phyloP scores from a whole-genome alignment of 352 stramenopile genomes.

The Phytophthora europaea region DNA sequence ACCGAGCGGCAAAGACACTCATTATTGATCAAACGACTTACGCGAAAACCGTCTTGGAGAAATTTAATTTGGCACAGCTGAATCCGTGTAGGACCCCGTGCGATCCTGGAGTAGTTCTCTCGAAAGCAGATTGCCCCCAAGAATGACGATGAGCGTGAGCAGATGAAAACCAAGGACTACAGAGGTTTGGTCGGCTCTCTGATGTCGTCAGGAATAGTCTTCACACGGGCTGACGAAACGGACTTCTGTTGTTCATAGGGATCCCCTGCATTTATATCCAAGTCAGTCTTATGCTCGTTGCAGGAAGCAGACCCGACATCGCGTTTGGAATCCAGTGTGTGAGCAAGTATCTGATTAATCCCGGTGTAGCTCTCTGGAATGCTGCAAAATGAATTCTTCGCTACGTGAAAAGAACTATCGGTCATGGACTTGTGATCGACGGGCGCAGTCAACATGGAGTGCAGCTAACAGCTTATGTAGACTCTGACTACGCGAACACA shows the following conservation, averaged over 20 bases:
- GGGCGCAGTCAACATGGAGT: too few species aligned
- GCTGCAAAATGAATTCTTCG: too few species aligned
- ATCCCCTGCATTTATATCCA: too few species aligned
- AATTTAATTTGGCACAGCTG: slow-evolving; percentile 20
- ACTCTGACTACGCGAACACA: too few species aligned
- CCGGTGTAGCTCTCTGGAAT: neutral
- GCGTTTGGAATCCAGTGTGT: slow-evolving; percentile 11
- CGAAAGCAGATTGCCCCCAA: slow-evolving; percentile 8
- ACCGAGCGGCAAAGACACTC: slow-evolving; percentile 1
- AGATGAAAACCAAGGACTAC: slow-evolving; percentile 25
- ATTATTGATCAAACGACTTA: slow-evolving; percentile 19
- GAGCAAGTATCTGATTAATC: slow-evolving; percentile 25
- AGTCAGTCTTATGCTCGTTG: too few species aligned
- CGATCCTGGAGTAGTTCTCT: neutral
- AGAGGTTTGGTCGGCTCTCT: slow-evolving; percentile 14
- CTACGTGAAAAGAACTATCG: too few species aligned
- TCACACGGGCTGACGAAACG: too few species aligned
- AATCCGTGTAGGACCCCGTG: slow-evolving; percentile 6
- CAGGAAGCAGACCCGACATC: slow-evolving; percentile 20
- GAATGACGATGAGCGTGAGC: neutral
- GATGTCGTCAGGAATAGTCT: slow-evolving; percentile 24
- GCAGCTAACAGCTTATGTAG: too few species aligned
- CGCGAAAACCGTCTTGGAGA: slow-evolving; percentile 11
- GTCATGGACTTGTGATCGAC: too few species aligned
- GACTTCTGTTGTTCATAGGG: too few species aligned